phyloP scores from a whole-genome alignment of 2,329 filamentous ascomycete species.

The Phaeosphaeria sp. region DNA sequence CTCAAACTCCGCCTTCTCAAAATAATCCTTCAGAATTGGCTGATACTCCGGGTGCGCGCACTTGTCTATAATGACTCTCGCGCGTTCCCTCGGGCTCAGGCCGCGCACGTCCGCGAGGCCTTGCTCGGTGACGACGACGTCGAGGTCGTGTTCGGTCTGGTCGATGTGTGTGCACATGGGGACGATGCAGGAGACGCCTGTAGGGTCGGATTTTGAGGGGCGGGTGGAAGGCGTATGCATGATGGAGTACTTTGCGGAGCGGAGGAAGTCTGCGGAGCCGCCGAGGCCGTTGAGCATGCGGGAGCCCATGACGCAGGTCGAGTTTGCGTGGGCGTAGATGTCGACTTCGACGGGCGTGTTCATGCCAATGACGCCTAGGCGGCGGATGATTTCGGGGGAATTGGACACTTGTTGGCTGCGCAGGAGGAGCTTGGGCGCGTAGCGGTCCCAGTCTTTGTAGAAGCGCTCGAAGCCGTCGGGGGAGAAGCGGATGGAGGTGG shows the following conservation, averaged over 20 bases:
- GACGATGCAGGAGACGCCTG: slow-evolving; percentile 86
- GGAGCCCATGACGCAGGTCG: slow-evolving; percentile 85
- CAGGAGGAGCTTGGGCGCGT: slow-evolving; percentile 82
- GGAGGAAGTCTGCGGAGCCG: slow-evolving; percentile 82
- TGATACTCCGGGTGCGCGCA: slow-evolving; percentile 86
- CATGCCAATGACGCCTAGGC: slow-evolving; percentile 89
- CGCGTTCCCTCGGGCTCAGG: slow-evolving; percentile 78
- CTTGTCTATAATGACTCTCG: slow-evolving; percentile 84
- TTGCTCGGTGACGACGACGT: slow-evolving; percentile 81
- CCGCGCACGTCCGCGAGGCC: slow-evolving; percentile 87
- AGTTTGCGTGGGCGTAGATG: slow-evolving; percentile 93
- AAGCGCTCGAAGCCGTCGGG: slow-evolving; percentile 91
- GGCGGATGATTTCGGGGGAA: slow-evolving; percentile 87
- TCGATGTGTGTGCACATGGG: slow-evolving; percentile 92
- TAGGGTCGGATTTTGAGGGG: slow-evolving; percentile 81
- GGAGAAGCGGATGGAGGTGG: slow-evolving; percentile 88
- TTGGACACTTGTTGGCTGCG: slow-evolving; percentile 90
- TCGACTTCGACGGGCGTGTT: slow-evolving; percentile 94
- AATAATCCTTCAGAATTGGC: slow-evolving; percentile 82
- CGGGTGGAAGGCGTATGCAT: slow-evolving; percentile 90
- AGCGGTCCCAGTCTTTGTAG: slow-evolving; percentile 83
- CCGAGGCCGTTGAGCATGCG: slow-evolving; percentile 88
- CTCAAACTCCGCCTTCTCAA: slow-evolving; percentile 85
- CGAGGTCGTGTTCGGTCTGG: slow-evolving; percentile 91
- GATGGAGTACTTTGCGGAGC: slow-evolving; percentile 82